These are phyloP conservation scores for Neurospora cerealis DNA, from an alignment of 495 filamentous ascomycete species.

Conservation along the genomic window DNA sequence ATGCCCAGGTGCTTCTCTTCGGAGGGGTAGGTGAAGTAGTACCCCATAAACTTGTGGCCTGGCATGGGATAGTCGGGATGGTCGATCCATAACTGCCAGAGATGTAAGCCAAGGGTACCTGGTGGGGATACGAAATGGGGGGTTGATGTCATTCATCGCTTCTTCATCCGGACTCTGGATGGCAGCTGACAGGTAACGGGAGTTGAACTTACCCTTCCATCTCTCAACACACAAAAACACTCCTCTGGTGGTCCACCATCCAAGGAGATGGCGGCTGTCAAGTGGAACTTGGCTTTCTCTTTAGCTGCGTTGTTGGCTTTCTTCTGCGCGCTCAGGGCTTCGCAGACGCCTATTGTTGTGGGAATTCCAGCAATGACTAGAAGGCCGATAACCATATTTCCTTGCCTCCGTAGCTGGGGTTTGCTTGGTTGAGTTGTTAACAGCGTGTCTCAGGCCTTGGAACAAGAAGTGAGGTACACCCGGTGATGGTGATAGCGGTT, in stretches of 20 bases:
- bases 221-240: constrained; percentile 32
- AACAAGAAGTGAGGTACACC: background rate
- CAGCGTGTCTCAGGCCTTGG: background rate
- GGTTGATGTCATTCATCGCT: constrained; percentile 2
- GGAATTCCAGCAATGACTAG: constrained; percentile 36
- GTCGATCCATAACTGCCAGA: constrained; percentile 33
- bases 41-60: constrained; percentile 49
- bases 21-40: constrained; percentile 49
- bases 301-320: constrained; percentile 38
- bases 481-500: background rate
- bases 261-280: constrained; percentile 35
- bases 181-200: background rate
- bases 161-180: background rate
- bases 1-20: constrained; percentile 46
- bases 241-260: constrained; percentile 27
- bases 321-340: constrained; percentile 42
- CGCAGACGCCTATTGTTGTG: constrained; percentile 40
- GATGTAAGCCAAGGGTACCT: background rate
- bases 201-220: constrained; percentile 29
- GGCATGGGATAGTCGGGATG: constrained; percentile 32
- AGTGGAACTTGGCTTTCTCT: constrained; percentile 41
- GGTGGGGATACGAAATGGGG: background rate
- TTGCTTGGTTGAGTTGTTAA: background rate
- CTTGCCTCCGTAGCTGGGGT: background rate
- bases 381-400: constrained; percentile 33